A percentile compares a stretch with the other conserved stretches of the same genome.
Conservation (phyloP, 495 filamentous ascomycete species). For the Tuber melanosporum region DNA sequence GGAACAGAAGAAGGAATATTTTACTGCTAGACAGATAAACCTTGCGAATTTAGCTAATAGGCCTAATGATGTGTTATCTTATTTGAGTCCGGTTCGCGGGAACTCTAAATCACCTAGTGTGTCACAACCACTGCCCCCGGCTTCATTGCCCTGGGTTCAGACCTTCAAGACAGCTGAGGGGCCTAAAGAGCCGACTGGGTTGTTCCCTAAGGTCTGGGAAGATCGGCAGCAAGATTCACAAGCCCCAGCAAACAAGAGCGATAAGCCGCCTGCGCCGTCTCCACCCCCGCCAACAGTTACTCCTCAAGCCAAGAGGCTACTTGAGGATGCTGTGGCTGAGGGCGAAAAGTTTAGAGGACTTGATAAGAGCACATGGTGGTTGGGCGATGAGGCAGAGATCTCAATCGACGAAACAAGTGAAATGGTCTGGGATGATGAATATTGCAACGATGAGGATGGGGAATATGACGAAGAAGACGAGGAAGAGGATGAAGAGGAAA, state of each 20-base stretch:
- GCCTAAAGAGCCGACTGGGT: conserved; percentile 22
- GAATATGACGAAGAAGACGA: conserved; percentile 35
- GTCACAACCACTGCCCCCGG: conserved; percentile 23
- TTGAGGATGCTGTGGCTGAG: conserved; percentile 27
- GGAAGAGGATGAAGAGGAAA: conserved; percentile 9
- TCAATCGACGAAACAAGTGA: conserved; percentile 23
- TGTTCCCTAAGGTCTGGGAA: conserved; percentile 29
- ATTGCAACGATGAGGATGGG: conserved; percentile 31
- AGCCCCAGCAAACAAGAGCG: background rate
- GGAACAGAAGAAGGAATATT: conserved; percentile 37
- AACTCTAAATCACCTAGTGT: conserved; percentile 20
- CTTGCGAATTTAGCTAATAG: conserved; percentile 4
- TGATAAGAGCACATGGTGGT: conserved; percentile 22
- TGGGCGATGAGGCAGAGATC: conserved; percentile 13
- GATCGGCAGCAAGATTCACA: conserved; percentile 13
- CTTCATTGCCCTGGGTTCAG: conserved; percentile 34
- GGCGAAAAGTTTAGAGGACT: conserved; percentile 20
- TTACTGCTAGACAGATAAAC: conserved; percentile 35
- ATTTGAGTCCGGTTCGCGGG: conserved; percentile 11
- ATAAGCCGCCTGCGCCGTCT: conserved; percentile 15
- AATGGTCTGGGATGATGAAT: conserved; percentile 32
- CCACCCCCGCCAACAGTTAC: conserved; percentile 27
- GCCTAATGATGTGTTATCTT: conserved; percentile 14
- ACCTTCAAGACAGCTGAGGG: conserved; percentile 25
- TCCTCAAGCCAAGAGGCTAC: conserved; percentile 28